phyloP scores from a whole-genome alignment of 23 red algal species.

The Chondrus crispus region DNA sequence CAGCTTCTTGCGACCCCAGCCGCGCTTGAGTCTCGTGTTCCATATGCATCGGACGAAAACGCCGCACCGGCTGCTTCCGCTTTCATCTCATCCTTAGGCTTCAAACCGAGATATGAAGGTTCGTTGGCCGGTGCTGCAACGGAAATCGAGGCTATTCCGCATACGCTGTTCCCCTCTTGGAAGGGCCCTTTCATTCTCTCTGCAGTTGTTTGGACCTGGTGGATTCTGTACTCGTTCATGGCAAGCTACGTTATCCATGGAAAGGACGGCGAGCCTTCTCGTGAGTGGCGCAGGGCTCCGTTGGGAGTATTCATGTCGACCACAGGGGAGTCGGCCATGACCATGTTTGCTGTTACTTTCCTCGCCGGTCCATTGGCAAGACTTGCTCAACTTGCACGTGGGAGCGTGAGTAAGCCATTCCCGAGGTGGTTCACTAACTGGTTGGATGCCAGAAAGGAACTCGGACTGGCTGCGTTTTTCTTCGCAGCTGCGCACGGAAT shows the following conservation, averaged over 20 bases:
- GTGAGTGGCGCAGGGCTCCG: constrained; percentile 24
- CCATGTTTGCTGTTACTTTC: constrained; percentile 53
- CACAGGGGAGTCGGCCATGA: constrained; percentile 36
- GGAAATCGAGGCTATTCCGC: constrained; percentile 28
- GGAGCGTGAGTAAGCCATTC: not conserved
- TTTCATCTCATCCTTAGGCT: constrained; percentile 2
- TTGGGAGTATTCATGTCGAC: constrained; percentile 25
- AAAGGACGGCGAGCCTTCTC: not conserved
- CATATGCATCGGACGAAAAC: not conserved
- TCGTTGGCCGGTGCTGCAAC: not conserved
- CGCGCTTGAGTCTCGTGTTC: not conserved
- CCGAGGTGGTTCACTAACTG: constrained; percentile 29
- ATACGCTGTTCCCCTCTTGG: constrained; percentile 44
- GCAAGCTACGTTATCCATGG: constrained; percentile 41
- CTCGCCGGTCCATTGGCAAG: constrained; percentile 51
- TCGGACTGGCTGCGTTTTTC: constrained; percentile 53
- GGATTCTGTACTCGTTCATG: constrained; percentile 9
- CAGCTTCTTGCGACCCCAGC: not conserved
- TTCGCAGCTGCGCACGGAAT: constrained; percentile 42
- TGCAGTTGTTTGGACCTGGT: not conserved
- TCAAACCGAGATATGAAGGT: constrained; percentile 4
- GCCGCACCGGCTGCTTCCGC: not conserved
- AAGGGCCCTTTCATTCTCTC: constrained; percentile 16
- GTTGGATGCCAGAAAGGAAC: constrained; percentile 57
- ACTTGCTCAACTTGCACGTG: not conserved